Evolutionary conservation across 2,329 filamentous ascomycete species (phyloP), one percentile per base, ranked within the genome.

Genomic region (Pestalotiopsis sp.): DNA sequence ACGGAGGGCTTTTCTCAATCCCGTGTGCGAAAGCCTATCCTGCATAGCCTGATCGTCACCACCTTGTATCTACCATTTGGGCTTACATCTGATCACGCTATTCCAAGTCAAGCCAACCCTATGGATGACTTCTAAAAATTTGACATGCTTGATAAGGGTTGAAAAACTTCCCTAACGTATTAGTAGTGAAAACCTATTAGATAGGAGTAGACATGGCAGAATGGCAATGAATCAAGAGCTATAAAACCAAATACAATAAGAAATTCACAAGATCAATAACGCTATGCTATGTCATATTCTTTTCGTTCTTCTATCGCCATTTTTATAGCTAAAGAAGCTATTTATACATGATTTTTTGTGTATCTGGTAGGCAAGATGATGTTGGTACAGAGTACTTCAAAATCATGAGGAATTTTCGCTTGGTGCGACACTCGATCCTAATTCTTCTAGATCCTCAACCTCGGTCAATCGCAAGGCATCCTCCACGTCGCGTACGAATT

Each of bases 381-480:
- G 4, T 6, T 9, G 17, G 14, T 20, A 52, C 14, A n/a, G 1
- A n/a, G 11, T 52, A 20, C 45, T 52, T 11, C 45, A 52, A 9
- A 36, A 23, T 49, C 45, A 59, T 56, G 66, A 65, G 13, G 57
- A 9, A 4, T 58, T 45, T 20, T 65, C 65, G 23, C 68, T 65
- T 23, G 68, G 61, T 7, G 49, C 39, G n/a, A 61, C 68, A 61
- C 65, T 67, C 11, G 68, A 65, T 12, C 65, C 65, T 36, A 31
- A 20, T 27, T 65, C 68, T 25, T 65, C 65, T 11, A 69, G 41
- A 31, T 69, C 87, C 78, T 94, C 91, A 11, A 90, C 84, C 81
- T 98, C 95, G 0, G 92, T 94, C 84, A 95, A 83, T 66, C 91
- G 87, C 74, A 99, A 80, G 2, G 96, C 96, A 78, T 97, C 93